Percentiles rank a stretch among this genome's conserved stretches.
Conservation (phyloP, 2,329 filamentous ascomycete genomes). For the Thielaviopsis musarum region DNA sequence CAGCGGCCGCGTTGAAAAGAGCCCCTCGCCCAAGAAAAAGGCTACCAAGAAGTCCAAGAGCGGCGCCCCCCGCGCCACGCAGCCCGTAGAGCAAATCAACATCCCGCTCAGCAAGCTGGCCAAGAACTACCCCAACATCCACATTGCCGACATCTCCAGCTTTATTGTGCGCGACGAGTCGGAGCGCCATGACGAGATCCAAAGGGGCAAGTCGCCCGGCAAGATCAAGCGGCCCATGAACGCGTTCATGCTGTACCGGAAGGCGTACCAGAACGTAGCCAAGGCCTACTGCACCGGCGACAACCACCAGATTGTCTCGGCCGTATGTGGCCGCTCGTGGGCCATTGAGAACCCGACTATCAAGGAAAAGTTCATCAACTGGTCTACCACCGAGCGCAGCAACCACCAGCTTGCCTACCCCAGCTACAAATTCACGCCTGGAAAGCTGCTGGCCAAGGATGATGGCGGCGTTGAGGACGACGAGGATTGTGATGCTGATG, state of each 20-base stretch:
- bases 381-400: slow-evolving; percentile 63
- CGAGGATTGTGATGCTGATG: slow-evolving; percentile 24
- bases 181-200: slow-evolving; percentile 49
- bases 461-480: slow-evolving; percentile 17
- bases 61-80: slow-evolving; percentile 18
- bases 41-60: slow-evolving; percentile 14
- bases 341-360: slow-evolving; percentile 58
- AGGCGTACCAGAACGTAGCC: slow-evolving; percentile 73
- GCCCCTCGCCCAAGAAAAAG: slow-evolving; percentile 14
- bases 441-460: slow-evolving; percentile 39
- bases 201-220: slow-evolving; percentile 48
- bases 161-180: slow-evolving; percentile 61
- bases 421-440: slow-evolving; percentile 84
- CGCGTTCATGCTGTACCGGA: slow-evolving; percentile 94
- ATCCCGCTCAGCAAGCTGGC: slow-evolving; percentile 57
- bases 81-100: slow-evolving; percentile 35
- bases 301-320: slow-evolving; percentile 86
- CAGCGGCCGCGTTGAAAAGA: slow-evolving; percentile 10
- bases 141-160: slow-evolving; percentile 59
- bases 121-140: slow-evolving; percentile 40
- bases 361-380: slow-evolving; percentile 57
- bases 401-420: slow-evolving; percentile 80
- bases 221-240: slow-evolving; percentile 91
- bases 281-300: slow-evolving; percentile 69
- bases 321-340: slow-evolving; percentile 79